These are phyloP conservation scores for Nasturtium officinale DNA, from an alignment of 345 rosid species.

Conservation along the genomic window DNA sequence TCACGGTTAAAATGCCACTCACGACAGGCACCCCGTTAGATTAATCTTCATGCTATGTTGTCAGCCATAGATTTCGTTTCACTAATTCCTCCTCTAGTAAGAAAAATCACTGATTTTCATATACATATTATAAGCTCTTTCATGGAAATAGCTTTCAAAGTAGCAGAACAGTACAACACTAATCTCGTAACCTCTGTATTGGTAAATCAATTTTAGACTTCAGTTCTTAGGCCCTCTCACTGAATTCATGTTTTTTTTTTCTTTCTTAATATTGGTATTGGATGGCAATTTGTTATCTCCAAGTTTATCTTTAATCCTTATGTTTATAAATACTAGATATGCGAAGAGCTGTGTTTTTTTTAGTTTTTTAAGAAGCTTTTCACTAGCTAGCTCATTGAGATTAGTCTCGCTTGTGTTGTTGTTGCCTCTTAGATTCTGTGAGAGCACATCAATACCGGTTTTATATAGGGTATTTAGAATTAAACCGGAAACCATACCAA, in stretches of 20 bases:
- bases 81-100: slow-evolving; percentile 7
- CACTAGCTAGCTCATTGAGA: neutral
- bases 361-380: slow-evolving; percentile 4
- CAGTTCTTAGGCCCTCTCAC: neutral
- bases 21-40: slow-evolving; percentile 19
- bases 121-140: neutral
- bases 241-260: neutral
- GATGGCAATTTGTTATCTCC: neutral
- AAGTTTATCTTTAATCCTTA: slow-evolving; percentile 13
- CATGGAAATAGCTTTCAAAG: neutral
- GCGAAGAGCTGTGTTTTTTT: neutral
- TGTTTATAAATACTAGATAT: neutral
- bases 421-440: neutral
- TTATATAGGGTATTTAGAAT: neutral
- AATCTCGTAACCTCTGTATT: slow-evolving; percentile 1
- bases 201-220: neutral
- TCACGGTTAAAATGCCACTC: slow-evolving; percentile 53
- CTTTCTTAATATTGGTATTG: neutral
- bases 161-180: slow-evolving; percentile 17
- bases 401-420: slow-evolving; percentile 1
- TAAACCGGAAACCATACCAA: neutral
- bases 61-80: slow-evolving; percentile 10
- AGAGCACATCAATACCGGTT: neutral
- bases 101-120: slow-evolving; percentile 8
- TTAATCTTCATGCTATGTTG: neutral